Evolutionary conservation across 139 green algal species (phyloP).

Genomic region (Eudorina sp.): DNA sequence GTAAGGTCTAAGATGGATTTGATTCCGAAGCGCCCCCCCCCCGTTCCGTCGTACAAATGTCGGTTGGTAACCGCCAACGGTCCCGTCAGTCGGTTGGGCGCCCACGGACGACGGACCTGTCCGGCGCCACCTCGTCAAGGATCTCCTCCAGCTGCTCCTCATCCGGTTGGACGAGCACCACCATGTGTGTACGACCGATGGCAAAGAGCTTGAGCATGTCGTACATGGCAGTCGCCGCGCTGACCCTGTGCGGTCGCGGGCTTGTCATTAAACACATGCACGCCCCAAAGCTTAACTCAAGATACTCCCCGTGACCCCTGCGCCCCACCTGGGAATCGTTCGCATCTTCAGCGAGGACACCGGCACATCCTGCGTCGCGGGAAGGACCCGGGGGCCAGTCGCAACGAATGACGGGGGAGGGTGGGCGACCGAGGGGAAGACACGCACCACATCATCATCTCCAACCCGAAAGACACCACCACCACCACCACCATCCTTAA

Average conservation of each 20-base stretch:
- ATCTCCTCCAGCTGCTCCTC: conserved; percentile 43
- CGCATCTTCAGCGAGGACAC: conserved; percentile 47
- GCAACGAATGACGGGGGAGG: not conserved
- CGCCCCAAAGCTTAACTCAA: not conserved
- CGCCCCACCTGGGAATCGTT: conserved; percentile 46
- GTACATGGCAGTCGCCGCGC: conserved; percentile 69
- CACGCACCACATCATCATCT: not conserved
- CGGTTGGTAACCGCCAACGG: too few relatives aligned
- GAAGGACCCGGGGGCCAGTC: not conserved
- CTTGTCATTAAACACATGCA: not conserved
- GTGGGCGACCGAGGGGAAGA: too few relatives aligned
- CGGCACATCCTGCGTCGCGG: conserved; percentile 21
- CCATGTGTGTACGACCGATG: conserved; percentile 88
- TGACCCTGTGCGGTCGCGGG: too few relatives aligned
- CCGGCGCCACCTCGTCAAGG: conserved; percentile 42
- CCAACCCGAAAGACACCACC: not conserved
- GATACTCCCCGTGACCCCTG: not conserved
- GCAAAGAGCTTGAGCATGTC: conserved; percentile 93
- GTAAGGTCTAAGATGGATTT: too few relatives aligned
- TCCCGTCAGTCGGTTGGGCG: not conserved
- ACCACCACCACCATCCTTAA: not conserved
- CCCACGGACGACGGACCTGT: not conserved
- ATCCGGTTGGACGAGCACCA: conserved; percentile 73
- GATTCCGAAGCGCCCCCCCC: too few relatives aligned
- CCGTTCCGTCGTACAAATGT: not conserved